Base-by-base conservation (phyloP, 2,329 filamentous ascomycete genomes). In the Fonsecaea pedrosoi region DNA sequence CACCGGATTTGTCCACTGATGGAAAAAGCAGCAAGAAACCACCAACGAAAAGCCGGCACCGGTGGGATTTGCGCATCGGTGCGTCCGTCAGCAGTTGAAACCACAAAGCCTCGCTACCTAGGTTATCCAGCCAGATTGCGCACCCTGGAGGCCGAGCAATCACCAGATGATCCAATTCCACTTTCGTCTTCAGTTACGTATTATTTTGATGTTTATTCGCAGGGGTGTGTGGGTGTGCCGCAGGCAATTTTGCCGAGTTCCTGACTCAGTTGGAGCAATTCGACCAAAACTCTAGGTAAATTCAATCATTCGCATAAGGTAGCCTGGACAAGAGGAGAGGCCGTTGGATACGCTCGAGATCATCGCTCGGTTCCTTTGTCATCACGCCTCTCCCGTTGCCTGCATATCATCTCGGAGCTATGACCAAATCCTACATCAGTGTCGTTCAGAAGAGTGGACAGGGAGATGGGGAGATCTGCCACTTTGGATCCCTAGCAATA, bases 121-220 rank as follows among this genome's bases (percentile, higher is more conserved):
- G 45, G 45, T 25, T 12, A 25, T 12, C 45, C 45, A 50, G 21
- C 45, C 21, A 50, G 45, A 25, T 50, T 50, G 45, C 45, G 45
- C n/a, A 10, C 3, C 45, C 25, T 21, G 18, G 45, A 50, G 18
- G 45, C 45, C 45, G 45, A 50, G 45, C 45, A 50, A 25, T 50
- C 18, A 21, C 45, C 45, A 50, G 45, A 50, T 25, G 45, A 25
- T 50, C 21, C 10, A 21, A 50, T 50, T 50, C 45, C 45, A 8
- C 21, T 50, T 21, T 25, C 18, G n/a, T 50, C 2, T 21, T 12
- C 18, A 25, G 45, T 50, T 50, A 50, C 45, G 45, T 50, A 50
- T 50, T 50, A n/a, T 50, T 21, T 50, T 25, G 45, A 50, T 25
- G 40, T 21, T 50, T 50, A 10, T 50, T 50, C 18, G 21, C 45